Evolutionary conservation across 75 land plant species (phyloP), one percentile per base, ranked within the genome.

Genomic region (Pinus tabuliformis): DNA sequence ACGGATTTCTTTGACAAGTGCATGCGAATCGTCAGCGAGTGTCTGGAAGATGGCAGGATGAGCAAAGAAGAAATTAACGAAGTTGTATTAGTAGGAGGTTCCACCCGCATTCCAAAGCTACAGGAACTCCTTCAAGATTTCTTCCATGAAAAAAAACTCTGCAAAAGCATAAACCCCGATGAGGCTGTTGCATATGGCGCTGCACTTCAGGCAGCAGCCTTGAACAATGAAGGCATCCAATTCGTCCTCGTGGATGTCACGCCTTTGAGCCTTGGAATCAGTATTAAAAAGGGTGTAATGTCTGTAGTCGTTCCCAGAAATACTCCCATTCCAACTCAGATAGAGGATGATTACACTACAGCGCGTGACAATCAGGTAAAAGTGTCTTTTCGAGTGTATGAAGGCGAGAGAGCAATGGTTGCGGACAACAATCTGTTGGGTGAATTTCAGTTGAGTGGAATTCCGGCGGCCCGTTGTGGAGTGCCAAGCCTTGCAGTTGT

Each of bases 21-120:
- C 57, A 84, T 84, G 76, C 79, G 74, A 74, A 79, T 75, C n/a
- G 83, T 84, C 13, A 76, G 74, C 73, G 66, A 81, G 36, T 84
- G 84, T 56, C 5, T 84, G 33, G 64, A 62, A 22, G 83, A 84
- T 33, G 84, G 80, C 18, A 74, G 62, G 73, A 58, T 84, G 76
- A 72, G 26, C 26, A 62, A 80, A 70, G 24, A 12, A 9, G 12
- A 49, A 3, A 71, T 45, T 9, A 45, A 71, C 17, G 52, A 49
- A 1, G 22, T 71, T 2, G 73, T 71, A 6, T 3, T 71, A 8
- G 56, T 71, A 8, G 56, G 54, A 1, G 73, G 73, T 45, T 70
- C 73, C 7, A 37, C 73, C 13, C n/a, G 56, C 3, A 70, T 70
- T 39, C 22, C 22, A 2, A 59, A 59, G 61, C 0, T 59, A n/a